These are phyloP conservation scores for Cystobasidiopsis lactophilus DNA, from an alignment of 768 basidiomycete species.

Conservation along the genomic window DNA sequence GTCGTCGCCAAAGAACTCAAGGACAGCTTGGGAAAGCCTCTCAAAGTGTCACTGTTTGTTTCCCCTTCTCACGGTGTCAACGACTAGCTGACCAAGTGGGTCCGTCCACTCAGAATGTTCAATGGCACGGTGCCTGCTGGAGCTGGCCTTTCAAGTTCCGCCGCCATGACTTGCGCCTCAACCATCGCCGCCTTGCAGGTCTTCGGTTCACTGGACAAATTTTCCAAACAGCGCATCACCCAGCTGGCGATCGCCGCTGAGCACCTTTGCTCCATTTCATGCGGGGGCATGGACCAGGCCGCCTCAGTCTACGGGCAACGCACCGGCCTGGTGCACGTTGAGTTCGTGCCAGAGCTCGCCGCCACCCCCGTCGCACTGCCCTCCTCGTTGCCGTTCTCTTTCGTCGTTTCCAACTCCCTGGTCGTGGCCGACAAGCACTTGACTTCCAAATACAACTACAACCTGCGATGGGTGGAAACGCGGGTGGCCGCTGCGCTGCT, in stretches of 20 bases:
- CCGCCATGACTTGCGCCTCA: conserved; percentile 74
- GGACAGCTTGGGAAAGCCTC: background rate
- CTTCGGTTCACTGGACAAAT: conserved; percentile 31
- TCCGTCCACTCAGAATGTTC: conserved; percentile 11
- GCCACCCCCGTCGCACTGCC: conserved; percentile 48
- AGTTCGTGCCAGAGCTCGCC: conserved; percentile 52
- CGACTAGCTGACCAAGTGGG: too few relatives aligned
- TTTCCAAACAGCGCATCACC: conserved; percentile 52
- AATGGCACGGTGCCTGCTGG: conserved; percentile 61
- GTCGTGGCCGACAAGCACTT: conserved; percentile 59
- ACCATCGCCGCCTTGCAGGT: conserved; percentile 45
- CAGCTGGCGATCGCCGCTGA: conserved; percentile 17
- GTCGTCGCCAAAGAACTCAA: background rate
- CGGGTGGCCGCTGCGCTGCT: conserved; percentile 57
- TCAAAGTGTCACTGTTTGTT: background rate
- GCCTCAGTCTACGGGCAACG: background rate
- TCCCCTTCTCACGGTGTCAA: too few relatives aligned
- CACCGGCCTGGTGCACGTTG: conserved; percentile 34
- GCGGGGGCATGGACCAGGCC: conserved; percentile 38
- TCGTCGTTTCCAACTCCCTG: conserved; percentile 64
- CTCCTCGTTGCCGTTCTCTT: conserved; percentile 30
- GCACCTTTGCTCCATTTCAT: background rate
- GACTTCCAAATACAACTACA: conserved; percentile 56
- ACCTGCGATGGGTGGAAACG: conserved; percentile 65
- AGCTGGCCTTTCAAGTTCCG: conserved; percentile 65